These are phyloP conservation scores for Helianthus tuberosus DNA, from an alignment of 129 eudicot species.

Conservation along the genomic window DNA sequence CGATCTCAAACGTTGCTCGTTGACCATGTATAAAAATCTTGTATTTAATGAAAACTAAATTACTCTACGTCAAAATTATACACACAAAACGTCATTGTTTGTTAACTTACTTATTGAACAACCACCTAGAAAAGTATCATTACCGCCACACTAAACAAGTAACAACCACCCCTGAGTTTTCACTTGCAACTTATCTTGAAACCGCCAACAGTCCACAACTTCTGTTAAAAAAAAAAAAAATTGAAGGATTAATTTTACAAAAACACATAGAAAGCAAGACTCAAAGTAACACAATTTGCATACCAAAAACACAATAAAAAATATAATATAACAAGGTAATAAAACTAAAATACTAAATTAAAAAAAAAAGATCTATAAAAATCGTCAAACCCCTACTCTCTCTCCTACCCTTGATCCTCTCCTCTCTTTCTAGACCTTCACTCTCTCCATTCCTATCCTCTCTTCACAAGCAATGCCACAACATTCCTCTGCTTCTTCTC, in stretches of 20 bases:
- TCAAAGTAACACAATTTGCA: neutral
- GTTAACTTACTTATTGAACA: no score
- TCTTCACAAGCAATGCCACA: slow-evolving; percentile 41
- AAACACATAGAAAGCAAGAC: neutral
- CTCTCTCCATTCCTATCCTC: slow-evolving; percentile 31
- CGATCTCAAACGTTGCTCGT: neutral
- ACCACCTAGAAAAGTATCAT: no score
- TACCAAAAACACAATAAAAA: neutral
- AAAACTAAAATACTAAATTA: neutral
- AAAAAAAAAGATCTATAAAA: slow-evolving; percentile 29
- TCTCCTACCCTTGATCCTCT: slow-evolving; percentile 33
- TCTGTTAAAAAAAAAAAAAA: neutral
- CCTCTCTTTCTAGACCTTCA: slow-evolving; percentile 2
- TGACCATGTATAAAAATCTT: neutral
- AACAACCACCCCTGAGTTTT: no score
- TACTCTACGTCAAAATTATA: no score
- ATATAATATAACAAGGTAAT: neutral
- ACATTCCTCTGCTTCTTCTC: slow-evolving; percentile 24
- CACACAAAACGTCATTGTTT: no score
- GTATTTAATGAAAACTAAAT: no score
- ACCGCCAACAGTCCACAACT: neutral
- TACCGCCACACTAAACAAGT: no score
- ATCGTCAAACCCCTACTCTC: slow-evolving; percentile 33
- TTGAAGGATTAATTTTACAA: neutral
- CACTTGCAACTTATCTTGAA: no score